Percentiles rank a stretch among this genome's conserved stretches.
Evolutionary conservation across 257 asterid species (phyloP).

Genomic region (Echium plantagineum): DNA sequence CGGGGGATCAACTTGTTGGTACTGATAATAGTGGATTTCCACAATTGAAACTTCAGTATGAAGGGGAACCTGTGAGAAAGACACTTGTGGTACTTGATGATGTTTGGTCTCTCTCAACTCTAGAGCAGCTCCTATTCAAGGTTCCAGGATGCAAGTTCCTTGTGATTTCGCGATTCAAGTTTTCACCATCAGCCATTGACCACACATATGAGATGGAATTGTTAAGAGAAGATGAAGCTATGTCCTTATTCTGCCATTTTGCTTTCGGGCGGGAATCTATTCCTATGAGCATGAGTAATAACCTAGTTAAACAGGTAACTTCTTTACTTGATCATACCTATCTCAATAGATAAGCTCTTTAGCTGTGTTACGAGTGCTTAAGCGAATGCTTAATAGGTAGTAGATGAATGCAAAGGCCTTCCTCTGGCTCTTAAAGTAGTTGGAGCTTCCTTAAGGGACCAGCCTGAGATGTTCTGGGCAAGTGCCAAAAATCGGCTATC

Average conservation of each 20-base stretch:
- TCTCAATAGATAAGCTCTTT: neutral
- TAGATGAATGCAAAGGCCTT: constrained; percentile 79
- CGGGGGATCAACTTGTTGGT: constrained; percentile 25
- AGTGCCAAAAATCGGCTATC: constrained; percentile 67
- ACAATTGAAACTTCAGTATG: constrained; percentile 19
- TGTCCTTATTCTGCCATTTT: constrained; percentile 60
- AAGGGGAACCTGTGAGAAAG: constrained; percentile 17
- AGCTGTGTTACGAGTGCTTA: constrained; percentile 4
- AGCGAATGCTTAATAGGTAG: constrained; percentile 30
- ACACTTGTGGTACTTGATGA: constrained; percentile 67
- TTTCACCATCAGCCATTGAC: constrained; percentile 48
- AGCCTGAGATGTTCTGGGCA: constrained; percentile 72
- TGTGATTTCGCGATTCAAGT: constrained; percentile 66
- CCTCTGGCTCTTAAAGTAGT: constrained; percentile 88
- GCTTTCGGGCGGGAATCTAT: constrained; percentile 62
- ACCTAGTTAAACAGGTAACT: constrained; percentile 60
- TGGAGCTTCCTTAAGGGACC: constrained; percentile 73
- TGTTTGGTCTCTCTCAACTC: constrained; percentile 72
- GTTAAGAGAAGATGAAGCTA: constrained; percentile 65
- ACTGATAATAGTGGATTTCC: constrained; percentile 23
- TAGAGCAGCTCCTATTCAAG: constrained; percentile 44
- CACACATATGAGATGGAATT: constrained; percentile 58
- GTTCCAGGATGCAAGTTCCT: constrained; percentile 70
- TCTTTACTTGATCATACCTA: neutral
- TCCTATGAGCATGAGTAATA: constrained; percentile 38